Evolutionary conservation across 192 early-diverging fungal species (phyloP), one percentile per base, ranked within the genome.

Genomic region (Backusella morwellensis): DNA sequence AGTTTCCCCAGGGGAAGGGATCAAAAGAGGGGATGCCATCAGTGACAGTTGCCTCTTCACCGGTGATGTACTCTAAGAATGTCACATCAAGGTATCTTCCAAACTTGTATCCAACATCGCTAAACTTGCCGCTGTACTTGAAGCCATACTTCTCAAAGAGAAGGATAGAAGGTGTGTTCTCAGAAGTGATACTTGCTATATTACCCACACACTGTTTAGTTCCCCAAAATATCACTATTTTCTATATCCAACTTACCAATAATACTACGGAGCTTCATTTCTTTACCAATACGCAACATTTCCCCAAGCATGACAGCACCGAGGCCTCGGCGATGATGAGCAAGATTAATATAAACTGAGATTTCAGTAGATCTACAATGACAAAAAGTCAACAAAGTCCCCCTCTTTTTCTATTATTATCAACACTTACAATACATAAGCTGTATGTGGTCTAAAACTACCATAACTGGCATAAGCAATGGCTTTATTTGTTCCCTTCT

Each of bases 41-140:
- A 17, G 41, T 41, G 19, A 50, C 29, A 29, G n/a, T 21, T 12
- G 41, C 70, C 9, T 72, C 44, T 15, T 19, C 76, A 56, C 75
- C 69, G 2, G 70, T 72, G 29, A 72, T 72, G 12, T 72, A 50
- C 29, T 72, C 70, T n/a, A 72, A 72, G 40, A 90, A 90, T 1
- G 76, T 79, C 63, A 83, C 86, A 81, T 88, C 85, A 42, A 88
- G 75, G 77, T 83, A 88, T 12, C 84, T 79, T 40, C 83, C 86
- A 83, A 88, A 90, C 68, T 90, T 90, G 77, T 80, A 86, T 3
- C 88, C 88, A n/a, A 84, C 80, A 52, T 90, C 83, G 36, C 74
- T 77, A 79, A 90, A 82, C 0, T 78, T 81, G 3, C 86, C 88
- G 7, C 86, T 84, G 6, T 83, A 66, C 17, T 80, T 78, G 74